Conservation (phyloP, 768 basidiomycete genomes). For the Nidula microcarpa region DNA sequence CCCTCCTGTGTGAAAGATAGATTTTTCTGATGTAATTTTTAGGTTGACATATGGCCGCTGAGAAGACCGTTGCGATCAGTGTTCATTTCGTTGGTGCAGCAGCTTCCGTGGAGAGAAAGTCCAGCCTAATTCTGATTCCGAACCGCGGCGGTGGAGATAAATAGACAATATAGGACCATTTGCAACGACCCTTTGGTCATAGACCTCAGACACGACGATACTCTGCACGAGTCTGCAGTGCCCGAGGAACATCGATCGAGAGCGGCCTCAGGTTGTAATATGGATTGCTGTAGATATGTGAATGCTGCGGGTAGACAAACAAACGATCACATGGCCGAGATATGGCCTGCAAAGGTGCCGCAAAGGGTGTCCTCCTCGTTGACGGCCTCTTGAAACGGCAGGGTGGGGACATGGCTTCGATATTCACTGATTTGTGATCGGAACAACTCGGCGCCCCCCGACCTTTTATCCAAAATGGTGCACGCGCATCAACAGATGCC, state of each 20-base stretch:
- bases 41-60: constrained; percentile 26
- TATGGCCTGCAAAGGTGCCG: background rate
- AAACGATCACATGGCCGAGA: no score
- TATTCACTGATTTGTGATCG: constrained; percentile 20
- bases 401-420: constrained; percentile 1
- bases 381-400: constrained; percentile 4
- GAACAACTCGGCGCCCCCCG: constrained; percentile 29
- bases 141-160: constrained; percentile 36
- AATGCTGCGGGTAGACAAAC: background rate
- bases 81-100: constrained; percentile 11
- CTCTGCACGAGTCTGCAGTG: no score
- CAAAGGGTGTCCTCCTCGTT: background rate
- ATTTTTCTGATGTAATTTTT: constrained; percentile 23
- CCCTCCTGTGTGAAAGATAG: constrained; percentile 16
- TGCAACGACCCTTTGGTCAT: background rate
- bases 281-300: background rate
- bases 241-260: background rate
- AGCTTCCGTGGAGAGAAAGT: constrained; percentile 32
- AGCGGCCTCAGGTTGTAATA: background rate
- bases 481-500: constrained; percentile 2
- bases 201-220: background rate
- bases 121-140: constrained; percentile 21
- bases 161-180: constrained; percentile 1
- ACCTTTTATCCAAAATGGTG: constrained; percentile 14
- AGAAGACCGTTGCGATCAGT: constrained; percentile 25